Evolutionary conservation across 2,329 filamentous ascomycete genomes (phyloP).

Genomic region (Trichoderma koningii): DNA sequence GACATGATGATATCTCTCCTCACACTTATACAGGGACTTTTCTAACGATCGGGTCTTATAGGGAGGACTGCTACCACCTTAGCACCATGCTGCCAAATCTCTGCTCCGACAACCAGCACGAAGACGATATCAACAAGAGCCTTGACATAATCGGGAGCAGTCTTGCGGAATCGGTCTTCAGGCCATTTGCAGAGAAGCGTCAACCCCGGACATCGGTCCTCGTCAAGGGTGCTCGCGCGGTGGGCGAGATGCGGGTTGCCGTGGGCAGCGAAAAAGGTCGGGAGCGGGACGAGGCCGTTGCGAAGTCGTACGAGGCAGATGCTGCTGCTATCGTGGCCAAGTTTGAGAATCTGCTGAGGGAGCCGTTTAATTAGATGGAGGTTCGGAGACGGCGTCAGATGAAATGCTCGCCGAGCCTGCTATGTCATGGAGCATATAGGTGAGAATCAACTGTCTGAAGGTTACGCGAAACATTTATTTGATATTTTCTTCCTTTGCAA

Average conservation of each 20-base stretch:
- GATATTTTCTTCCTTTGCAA: too few species aligned
- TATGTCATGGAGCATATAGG: too few species aligned
- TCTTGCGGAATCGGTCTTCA: slow-evolving; percentile 24
- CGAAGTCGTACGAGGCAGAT: slow-evolving; percentile 7
- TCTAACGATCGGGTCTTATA: slow-evolving; percentile 4
- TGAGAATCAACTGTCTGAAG: too few species aligned
- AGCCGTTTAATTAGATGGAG: slow-evolving; percentile 15
- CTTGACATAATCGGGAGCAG: background rate
- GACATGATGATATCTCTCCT: too few species aligned
- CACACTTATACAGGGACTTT: background rate
- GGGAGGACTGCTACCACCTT: slow-evolving; percentile 30
- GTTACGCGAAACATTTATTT: too few species aligned
- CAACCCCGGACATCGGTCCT: slow-evolving; percentile 32
- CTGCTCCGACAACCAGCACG: background rate
- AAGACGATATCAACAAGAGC: slow-evolving; percentile 10
- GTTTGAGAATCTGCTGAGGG: slow-evolving; percentile 24
- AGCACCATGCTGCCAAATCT: slow-evolving; percentile 23
- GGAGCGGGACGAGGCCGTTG: slow-evolving; percentile 25
- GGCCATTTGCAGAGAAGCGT: slow-evolving; percentile 30
- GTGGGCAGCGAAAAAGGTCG: slow-evolving; percentile 27
- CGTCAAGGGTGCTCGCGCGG: slow-evolving; percentile 32
- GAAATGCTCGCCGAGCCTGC: too few species aligned
- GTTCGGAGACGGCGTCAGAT: too few species aligned
- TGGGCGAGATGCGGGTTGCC: slow-evolving; percentile 31
- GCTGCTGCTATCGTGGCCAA: slow-evolving; percentile 10